A percentile compares a stretch with the other conserved stretches of the same genome.
Conservation (phyloP, 2,329 filamentous ascomycete genomes). For the Tolypocladium nubicola region DNA sequence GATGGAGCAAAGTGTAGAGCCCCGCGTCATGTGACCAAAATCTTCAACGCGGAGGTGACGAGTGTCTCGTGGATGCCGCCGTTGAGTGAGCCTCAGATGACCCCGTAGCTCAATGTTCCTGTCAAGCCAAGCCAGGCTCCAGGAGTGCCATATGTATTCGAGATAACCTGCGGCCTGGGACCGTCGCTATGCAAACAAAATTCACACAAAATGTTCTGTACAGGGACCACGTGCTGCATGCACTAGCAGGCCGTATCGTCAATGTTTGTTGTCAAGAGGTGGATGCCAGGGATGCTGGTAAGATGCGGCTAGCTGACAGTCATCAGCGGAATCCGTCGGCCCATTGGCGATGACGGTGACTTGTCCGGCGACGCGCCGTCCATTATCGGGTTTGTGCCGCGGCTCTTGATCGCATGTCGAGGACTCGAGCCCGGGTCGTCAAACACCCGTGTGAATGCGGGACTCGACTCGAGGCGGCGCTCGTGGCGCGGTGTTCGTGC, state of each 20-base stretch:
- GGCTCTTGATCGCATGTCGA: conserved; percentile 38
- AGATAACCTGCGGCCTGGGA: conserved; percentile 12
- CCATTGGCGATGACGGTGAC: conserved; percentile 39
- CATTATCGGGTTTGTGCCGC: conserved; percentile 42
- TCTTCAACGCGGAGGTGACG: not conserved
- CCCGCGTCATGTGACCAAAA: not conserved
- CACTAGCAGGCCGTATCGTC: not conserved
- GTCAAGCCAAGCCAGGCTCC: conserved; percentile 1
- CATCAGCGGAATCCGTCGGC: conserved; percentile 52
- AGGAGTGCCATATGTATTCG: conserved; percentile 5
- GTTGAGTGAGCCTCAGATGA: not conserved
- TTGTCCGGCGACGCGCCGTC: conserved; percentile 39
- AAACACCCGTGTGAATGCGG: conserved; percentile 58
- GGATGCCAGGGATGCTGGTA: not conserved
- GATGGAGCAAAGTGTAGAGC: not conserved
- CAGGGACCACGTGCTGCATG: conserved; percentile 8
- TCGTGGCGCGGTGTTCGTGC: conserved; percentile 36
- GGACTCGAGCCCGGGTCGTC: conserved; percentile 49
- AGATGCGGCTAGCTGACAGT: conserved; percentile 37
- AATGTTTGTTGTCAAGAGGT: not conserved
- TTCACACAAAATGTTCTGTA: conserved; percentile 16
- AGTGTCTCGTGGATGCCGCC: not conserved
- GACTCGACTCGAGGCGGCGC: conserved; percentile 43
- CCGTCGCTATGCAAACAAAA: conserved; percentile 28
- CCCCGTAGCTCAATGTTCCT: not conserved